phyloP scores from a whole-genome alignment of 1,284 basidiomycete genomes.

The Phellopilus nigrolimitatus region DNA sequence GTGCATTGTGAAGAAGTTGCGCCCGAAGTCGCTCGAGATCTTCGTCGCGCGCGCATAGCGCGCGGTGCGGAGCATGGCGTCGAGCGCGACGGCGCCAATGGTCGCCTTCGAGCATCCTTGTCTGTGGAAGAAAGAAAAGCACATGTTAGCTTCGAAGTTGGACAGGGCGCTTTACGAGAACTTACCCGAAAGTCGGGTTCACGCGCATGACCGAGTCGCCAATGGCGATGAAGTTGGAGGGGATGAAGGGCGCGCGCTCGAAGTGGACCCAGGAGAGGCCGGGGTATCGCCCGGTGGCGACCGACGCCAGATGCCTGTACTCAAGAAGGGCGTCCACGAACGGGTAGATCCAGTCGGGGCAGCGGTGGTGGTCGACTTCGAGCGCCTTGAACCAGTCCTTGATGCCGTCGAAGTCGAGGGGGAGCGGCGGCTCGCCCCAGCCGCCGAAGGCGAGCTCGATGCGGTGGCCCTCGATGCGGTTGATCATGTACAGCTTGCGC shows the following conservation, averaged over 20 bases:
- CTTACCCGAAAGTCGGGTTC: slow-evolving; percentile 20
- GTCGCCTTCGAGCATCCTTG: slow-evolving; percentile 19
- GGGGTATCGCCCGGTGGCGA: not conserved
- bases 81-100: slow-evolving; percentile 19
- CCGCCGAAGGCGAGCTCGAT: slow-evolving; percentile 1
- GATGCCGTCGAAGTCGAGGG: slow-evolving; percentile 9
- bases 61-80: slow-evolving; percentile 4
- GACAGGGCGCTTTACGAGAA: not conserved
- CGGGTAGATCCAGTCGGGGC: slow-evolving; percentile 4
- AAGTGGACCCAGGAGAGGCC: slow-evolving; percentile 6
- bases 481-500: slow-evolving; percentile 2
- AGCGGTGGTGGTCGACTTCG: not conserved
- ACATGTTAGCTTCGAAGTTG: not conserved
- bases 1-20: slow-evolving; percentile 16
- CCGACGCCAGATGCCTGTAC: no score
- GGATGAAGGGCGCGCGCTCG: slow-evolving; percentile 13
- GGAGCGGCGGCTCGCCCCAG: slow-evolving; percentile 4
- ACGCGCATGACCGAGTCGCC: slow-evolving; percentile 19
- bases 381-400: slow-evolving; percentile 6
- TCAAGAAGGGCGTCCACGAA: slow-evolving; percentile 6
- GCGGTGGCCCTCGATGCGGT: slow-evolving; percentile 13
- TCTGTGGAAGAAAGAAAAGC: not conserved
- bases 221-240: slow-evolving; percentile 19
- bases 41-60: not conserved
- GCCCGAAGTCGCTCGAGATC: slow-evolving; percentile 13